Base-by-base conservation (phyloP, 2,329 filamentous ascomycete species). In the Bipolaris bicolor region DNA sequence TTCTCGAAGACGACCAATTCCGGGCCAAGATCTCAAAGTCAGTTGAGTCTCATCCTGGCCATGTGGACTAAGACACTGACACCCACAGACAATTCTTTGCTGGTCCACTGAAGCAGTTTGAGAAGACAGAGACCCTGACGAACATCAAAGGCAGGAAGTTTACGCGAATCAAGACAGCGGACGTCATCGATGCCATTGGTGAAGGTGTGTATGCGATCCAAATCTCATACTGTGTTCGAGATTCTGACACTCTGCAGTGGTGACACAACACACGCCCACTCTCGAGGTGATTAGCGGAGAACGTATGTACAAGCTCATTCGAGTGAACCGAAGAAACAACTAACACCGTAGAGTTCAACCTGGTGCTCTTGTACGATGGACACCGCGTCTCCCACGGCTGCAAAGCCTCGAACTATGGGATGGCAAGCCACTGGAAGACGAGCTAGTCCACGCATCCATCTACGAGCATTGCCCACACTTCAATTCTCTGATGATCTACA, bases 1-100 rank as follows among this genome's bases (percentile, higher is more conserved):
- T 90, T 20, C 78, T 91, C 2, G 80, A 84, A 9, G 84, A 88
- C 55, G 78, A 83, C 46, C 82, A 82, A 50, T 88, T 88, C 50
- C 82, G 80, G 47, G 82, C 84, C 57, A 82, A 82, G 39, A 82
- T 90, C 29, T 83, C 81, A 7, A 81, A 81, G 70, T 86, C 76
- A 62, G 79, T 82, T 13, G 15, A 31, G 10, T 37, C 36, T 26
- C 18, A 26, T 49, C 41, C 15, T 10, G 29, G 44, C 24, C 5
- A 5, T 24, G 7, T 13, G 16, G 9, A 29, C 9, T 24, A 26
- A 20, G n/a, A 16, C 37, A 26, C 54, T 71, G 37, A 69, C 39
- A 16, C 9, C 34, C 10, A 31, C 49, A 82, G 80, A 20, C 75
- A 81, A 15, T 86, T 86, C 71, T 86, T 85, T 63, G 75, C 79